Base-by-base conservation (phyloP, 345 rosid genomes). In the Eucalyptus dawsonii region DNA sequence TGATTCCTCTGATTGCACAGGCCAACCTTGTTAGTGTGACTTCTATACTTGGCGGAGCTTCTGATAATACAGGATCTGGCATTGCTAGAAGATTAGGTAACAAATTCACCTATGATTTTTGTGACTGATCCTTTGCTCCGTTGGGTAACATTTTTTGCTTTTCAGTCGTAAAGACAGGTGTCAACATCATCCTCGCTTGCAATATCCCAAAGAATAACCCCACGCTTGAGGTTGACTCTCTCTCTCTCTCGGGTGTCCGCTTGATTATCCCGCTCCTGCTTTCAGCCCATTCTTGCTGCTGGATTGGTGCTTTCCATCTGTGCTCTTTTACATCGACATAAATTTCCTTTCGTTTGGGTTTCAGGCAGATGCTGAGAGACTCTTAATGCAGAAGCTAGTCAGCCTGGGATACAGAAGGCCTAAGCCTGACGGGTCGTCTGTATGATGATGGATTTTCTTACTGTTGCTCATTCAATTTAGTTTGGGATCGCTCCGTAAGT, bases 161-260 rank as follows among this genome's bases (percentile, higher is more conserved):
- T 90, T 42, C 95, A 96, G 99, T 95, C 91, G 89, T 98, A 88
- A 97, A 95, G 96, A 95, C 97, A 88, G 99, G 99, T 69, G 95
- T 94, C 51, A 97, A 93, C 88, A 91, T 95, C 60, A 91, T 98
- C 69, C 62, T 98, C 17, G 97, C 98, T 90, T 95, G 97, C 91
- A 98, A 97, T 91, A 95, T 97, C 50, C 98, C 99, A 27, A 97
- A 96, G 93, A 95, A 97, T 90, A 96, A 91, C 90, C 98, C 98
- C 15, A 90, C 94, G 96, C 94, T 95, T 31, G 98, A 96, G 99
- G 98, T 96, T 88, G 11, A 25, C 34, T 49, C 88, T 85, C 85
- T 87, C n/a, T n/a, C 81, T 72, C 81, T 72, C 44, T 69, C 7
- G 21, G 21, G 40, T n/a, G 76, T n/a, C 37, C 37, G 40, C 50